A percentile compares a stretch with the other conserved stretches of the same genome.
phyloP scores from a whole-genome alignment of 2,329 filamentous ascomycete genomes.

The Torrubiella hemipterigena region DNA sequence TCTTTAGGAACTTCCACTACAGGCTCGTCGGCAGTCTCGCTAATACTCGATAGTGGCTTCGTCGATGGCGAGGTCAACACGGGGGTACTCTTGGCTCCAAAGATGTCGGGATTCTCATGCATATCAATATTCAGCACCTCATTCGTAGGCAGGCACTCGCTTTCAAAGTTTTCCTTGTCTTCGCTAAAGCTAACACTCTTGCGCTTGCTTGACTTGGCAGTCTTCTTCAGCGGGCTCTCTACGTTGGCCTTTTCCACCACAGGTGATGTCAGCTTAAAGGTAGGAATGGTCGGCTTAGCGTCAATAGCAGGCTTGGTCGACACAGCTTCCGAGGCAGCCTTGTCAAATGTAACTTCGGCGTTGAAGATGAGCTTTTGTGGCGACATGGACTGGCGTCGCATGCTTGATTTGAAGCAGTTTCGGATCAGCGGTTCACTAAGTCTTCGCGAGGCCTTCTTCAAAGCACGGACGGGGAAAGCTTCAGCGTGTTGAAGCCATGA shows the following conservation, averaged over 20 bases:
- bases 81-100: conserved; percentile 12
- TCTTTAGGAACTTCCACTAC: not conserved
- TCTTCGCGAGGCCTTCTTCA: conserved; percentile 14
- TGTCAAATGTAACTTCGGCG: too few relatives aligned
- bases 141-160: conserved; percentile 5
- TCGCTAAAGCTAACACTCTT: too few relatives aligned
- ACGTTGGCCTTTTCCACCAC: not conserved
- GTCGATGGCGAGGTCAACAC: not conserved
- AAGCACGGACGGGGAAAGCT: too few relatives aligned
- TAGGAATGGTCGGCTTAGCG: not conserved
- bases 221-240: too few relatives aligned
- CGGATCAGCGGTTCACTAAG: conserved; percentile 22
- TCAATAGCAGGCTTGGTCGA: not conserved
- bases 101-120: conserved; percentile 22
- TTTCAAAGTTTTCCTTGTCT: too few relatives aligned
- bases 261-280: conserved; percentile 1
- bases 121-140: conserved; percentile 21
- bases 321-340: conserved; percentile 1
- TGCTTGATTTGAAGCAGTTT: conserved; percentile 10
- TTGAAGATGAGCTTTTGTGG: conserved; percentile 15
- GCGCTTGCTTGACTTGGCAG: too few relatives aligned
- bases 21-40: conserved; percentile 1
- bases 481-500: conserved; percentile 20
- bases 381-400: conserved; percentile 16
- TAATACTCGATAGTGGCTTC: conserved; percentile 2